A percentile compares a stretch with the other conserved stretches of the same genome.
These are phyloP conservation scores for Boechera divaricarpa DNA, from an alignment of 345 rosid species.

Conservation along the genomic window DNA sequence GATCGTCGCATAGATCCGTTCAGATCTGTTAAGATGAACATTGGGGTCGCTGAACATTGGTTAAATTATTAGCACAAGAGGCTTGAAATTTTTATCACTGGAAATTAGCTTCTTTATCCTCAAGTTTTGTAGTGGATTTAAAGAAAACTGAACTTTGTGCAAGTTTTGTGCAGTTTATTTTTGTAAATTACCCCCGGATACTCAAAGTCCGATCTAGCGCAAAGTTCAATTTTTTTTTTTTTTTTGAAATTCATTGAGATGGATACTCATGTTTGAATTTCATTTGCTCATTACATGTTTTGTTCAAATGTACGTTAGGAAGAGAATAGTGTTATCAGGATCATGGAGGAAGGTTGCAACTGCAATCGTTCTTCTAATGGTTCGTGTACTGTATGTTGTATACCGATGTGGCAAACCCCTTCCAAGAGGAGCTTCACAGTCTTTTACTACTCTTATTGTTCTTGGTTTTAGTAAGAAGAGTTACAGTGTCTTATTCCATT, in stretches of 20 bases:
- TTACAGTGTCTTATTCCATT: not conserved
- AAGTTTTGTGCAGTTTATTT: too few species aligned
- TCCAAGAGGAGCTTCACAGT: conserved; percentile 45
- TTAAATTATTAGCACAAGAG: too few species aligned
- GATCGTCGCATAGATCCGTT: not conserved
- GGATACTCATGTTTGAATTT: too few species aligned
- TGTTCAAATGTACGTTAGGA: not conserved
- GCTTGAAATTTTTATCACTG: too few species aligned
- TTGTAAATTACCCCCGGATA: too few species aligned
- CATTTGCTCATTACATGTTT: too few species aligned
- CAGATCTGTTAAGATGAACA: too few species aligned
- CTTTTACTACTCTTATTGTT: conserved; percentile 60
- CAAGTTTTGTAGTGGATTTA: too few species aligned
- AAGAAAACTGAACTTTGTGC: too few species aligned
- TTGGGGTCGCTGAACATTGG: too few species aligned
- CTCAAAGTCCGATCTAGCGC: not conserved
- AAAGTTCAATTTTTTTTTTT: not conserved
- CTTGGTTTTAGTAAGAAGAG: conserved; percentile 63
- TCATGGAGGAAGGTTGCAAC: conserved; percentile 36
- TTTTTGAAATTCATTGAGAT: too few species aligned
- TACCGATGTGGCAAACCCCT: conserved; percentile 55
- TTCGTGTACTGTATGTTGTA: conserved; percentile 46
- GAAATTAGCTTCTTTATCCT: too few species aligned
- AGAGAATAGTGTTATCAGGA: conserved; percentile 10
- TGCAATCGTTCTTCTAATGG: conserved; percentile 37